Conservation (phyloP, 2,329 filamentous ascomycete genomes). For the Knoxdaviesia capensis region DNA sequence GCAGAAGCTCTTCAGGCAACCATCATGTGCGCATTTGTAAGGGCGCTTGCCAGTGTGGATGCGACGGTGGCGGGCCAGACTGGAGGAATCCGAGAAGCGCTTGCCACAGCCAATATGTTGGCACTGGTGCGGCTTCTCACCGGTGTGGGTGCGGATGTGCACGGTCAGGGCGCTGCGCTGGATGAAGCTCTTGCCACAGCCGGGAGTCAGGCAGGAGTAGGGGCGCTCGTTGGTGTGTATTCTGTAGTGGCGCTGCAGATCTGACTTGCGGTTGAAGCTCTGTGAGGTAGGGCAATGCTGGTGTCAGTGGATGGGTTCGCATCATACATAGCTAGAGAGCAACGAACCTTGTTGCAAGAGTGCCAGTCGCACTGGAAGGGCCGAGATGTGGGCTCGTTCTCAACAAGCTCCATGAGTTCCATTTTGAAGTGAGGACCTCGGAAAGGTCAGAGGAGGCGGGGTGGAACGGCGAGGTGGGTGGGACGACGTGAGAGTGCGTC, state of each 20-base stretch:
- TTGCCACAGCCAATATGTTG: slow-evolving; percentile 45
- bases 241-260: slow-evolving; percentile 48
- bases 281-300: slow-evolving; percentile 11
- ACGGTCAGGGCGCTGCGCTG: slow-evolving; percentile 51
- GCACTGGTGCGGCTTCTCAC: slow-evolving; percentile 52
- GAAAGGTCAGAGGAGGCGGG: too few relatives aligned
- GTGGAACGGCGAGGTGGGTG: too few relatives aligned
- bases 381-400: slow-evolving; percentile 40
- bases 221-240: slow-evolving; percentile 55
- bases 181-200: slow-evolving; percentile 51
- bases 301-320: slow-evolving; percentile 1
- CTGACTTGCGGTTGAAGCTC: slow-evolving; percentile 56
- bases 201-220: slow-evolving; percentile 37
- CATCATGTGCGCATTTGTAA: slow-evolving; percentile 39
- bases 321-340: slow-evolving; percentile 1
- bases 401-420: slow-evolving; percentile 45
- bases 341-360: slow-evolving; percentile 36
- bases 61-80: slow-evolving; percentile 41
- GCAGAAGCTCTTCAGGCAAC: slow-evolving; percentile 49
- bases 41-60: slow-evolving; percentile 49
- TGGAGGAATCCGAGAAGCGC: slow-evolving; percentile 50
- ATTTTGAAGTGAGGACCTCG: too few relatives aligned
- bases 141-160: slow-evolving; percentile 50
- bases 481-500: too few relatives aligned
- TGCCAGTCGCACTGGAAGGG: slow-evolving; percentile 46